Conservation (phyloP, 805 yeast genomes). For the Schizosaccharomyces osmophilus region DNA sequence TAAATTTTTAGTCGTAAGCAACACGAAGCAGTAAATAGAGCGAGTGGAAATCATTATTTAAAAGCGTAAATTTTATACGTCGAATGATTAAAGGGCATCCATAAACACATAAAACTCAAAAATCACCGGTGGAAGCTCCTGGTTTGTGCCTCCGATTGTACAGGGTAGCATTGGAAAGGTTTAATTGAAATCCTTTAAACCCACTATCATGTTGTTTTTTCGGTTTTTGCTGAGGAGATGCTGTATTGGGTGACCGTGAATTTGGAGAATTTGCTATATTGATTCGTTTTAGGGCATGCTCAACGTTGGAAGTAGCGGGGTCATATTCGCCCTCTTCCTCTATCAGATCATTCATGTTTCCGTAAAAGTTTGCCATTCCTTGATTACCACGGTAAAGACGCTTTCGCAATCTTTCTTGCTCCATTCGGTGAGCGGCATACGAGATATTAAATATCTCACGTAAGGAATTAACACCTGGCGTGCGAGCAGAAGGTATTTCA, state of each 20-base stretch:
- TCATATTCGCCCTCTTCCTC: background rate
- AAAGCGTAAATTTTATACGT: no score
- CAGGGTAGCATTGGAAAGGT: background rate
- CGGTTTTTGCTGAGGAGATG: background rate
- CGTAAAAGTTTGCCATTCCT: background rate
- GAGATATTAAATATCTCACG: slow-evolving; percentile 72
- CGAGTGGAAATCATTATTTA: no score
- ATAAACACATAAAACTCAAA: no score
- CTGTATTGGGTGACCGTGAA: background rate
- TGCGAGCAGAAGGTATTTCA: slow-evolving; percentile 7
- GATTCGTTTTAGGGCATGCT: background rate
- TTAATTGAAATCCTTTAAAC: background rate
- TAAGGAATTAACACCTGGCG: slow-evolving; percentile 48
- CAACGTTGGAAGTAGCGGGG: background rate
- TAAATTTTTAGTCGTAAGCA: no score
- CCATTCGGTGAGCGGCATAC: slow-evolving; percentile 63
- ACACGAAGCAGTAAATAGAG: no score
- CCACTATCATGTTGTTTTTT: background rate
- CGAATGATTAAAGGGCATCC: no score
- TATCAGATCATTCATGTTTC: background rate
- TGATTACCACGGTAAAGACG: background rate
- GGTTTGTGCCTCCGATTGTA: background rate
- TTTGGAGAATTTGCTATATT: background rate
- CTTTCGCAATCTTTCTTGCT: slow-evolving; percentile 28
- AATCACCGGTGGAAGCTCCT: background rate